Conservation (phyloP, 192 early-diverging fungal genomes). For the Endogone sp. region DNA sequence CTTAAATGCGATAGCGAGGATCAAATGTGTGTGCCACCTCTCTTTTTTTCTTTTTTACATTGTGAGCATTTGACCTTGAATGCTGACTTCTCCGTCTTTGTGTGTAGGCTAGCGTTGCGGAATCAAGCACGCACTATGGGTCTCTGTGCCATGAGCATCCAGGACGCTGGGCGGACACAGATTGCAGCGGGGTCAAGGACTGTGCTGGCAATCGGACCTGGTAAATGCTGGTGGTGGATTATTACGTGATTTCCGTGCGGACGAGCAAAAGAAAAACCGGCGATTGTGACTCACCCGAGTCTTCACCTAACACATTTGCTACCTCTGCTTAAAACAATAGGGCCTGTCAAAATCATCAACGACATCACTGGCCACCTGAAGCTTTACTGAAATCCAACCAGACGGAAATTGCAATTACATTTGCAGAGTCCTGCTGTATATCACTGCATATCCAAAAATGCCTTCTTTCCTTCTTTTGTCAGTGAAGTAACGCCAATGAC, state of each 20-base stretch:
- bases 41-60: constrained; percentile 12
- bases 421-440: too few relatives aligned
- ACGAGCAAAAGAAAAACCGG: not conserved
- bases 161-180: constrained; percentile 91
- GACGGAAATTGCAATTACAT: too few relatives aligned
- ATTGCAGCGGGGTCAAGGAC: constrained; percentile 90
- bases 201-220: constrained; percentile 93
- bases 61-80: too few relatives aligned
- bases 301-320: not conserved
- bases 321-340: constrained; percentile 13
- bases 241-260: not conserved
- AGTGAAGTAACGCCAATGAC: too few relatives aligned
- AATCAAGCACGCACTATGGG: constrained; percentile 50
- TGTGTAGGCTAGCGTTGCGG: constrained; percentile 62
- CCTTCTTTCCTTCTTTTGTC: too few relatives aligned
- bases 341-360: constrained; percentile 32
- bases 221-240: too few relatives aligned
- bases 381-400: constrained; percentile 31
- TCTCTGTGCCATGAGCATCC: constrained; percentile 70
- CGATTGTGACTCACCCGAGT: not conserved
- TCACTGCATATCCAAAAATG: too few relatives aligned
- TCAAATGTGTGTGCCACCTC: constrained; percentile 55
- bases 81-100: too few relatives aligned
- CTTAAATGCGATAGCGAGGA: constrained; percentile 74
- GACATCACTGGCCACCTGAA: constrained; percentile 38